phyloP scores from a whole-genome alignment of 345 rosid genomes.

The Nasturtium officinale region DNA sequence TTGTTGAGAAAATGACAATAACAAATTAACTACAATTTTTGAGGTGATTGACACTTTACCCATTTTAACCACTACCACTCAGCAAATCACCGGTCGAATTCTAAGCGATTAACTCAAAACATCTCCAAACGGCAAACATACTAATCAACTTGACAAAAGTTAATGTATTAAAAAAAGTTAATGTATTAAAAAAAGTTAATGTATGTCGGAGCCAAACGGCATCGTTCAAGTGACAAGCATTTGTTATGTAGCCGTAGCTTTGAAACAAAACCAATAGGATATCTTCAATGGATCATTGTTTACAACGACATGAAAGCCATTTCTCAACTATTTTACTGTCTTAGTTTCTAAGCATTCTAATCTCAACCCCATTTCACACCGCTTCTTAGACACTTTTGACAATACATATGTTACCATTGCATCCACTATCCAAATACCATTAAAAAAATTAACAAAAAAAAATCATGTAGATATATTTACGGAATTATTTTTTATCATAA shows the following conservation, averaged over 20 bases:
- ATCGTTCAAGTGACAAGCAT: constrained; percentile 17
- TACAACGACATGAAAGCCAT: constrained; percentile 44
- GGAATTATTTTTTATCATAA: background rate
- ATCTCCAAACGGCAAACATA: constrained; percentile 10
- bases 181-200: background rate
- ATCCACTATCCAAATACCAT: constrained; percentile 13
- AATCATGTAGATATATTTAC: background rate
- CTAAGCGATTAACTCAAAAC: constrained; percentile 17
- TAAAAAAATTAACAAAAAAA: background rate
- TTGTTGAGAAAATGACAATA: constrained; percentile 36
- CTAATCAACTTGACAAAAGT: constrained; percentile 12
- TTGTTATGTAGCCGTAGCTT: constrained; percentile 32
- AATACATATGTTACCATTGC: constrained; percentile 1
- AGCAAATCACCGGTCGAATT: constrained; percentile 20
- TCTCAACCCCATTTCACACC: constrained; percentile 31
- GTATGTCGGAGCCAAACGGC: background rate
- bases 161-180: background rate
- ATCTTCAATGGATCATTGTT: constrained; percentile 39
- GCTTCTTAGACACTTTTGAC: constrained; percentile 36
- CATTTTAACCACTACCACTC: constrained; percentile 14
- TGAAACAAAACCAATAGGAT: constrained; percentile 33
- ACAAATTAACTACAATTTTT: constrained; percentile 32
- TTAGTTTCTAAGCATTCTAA: constrained; percentile 41
- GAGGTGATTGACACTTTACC: constrained; percentile 30
- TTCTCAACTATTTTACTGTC: constrained; percentile 38